A percentile compares a stretch with the other conserved stretches of the same genome.
These are phyloP conservation scores for Dictyostelium brefeldianum DNA, from an alignment of 78 protist species.

Conservation along the genomic window DNA sequence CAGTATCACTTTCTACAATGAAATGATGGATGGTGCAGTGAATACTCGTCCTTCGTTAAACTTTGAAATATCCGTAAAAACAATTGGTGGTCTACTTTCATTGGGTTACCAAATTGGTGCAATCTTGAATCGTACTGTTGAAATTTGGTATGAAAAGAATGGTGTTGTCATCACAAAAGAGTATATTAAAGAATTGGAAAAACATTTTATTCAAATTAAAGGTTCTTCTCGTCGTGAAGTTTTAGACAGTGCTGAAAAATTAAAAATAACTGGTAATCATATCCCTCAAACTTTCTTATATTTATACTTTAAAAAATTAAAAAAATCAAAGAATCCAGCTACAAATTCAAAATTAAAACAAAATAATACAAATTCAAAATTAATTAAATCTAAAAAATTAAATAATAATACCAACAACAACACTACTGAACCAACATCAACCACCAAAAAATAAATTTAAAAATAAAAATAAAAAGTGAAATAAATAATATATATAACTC, in stretches of 20 bases:
- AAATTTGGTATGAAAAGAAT: slow-evolving; percentile 69
- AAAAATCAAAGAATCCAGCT: slow-evolving; percentile 32
- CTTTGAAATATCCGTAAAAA: slow-evolving; percentile 81
- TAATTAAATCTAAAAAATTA: not conserved
- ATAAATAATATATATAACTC: not conserved
- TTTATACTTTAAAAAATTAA: slow-evolving; percentile 68
- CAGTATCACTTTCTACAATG: slow-evolving; percentile 60
- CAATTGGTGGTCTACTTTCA: slow-evolving; percentile 79
- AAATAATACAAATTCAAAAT: slow-evolving; percentile 5
- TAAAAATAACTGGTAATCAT: slow-evolving; percentile 68
- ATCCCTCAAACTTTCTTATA: slow-evolving; percentile 80
- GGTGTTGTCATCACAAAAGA: slow-evolving; percentile 76
- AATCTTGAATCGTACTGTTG: slow-evolving; percentile 51
- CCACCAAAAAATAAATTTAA: not conserved
- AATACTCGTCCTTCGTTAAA: slow-evolving; percentile 70
- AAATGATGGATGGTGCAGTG: slow-evolving; percentile 73
- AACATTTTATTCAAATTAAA: slow-evolving; percentile 73
- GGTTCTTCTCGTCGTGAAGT: slow-evolving; percentile 73
- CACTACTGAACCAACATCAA: not conserved
- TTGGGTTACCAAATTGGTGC: slow-evolving; percentile 86
- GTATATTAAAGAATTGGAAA: slow-evolving; percentile 70
- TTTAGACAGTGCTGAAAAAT: slow-evolving; percentile 39
- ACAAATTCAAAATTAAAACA: slow-evolving; percentile 24
- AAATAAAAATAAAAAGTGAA: not conserved
- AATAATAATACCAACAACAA: slow-evolving; percentile 1